Base-by-base conservation (phyloP, 805 yeast genomes). In the Candida glaebosa region DNA sequence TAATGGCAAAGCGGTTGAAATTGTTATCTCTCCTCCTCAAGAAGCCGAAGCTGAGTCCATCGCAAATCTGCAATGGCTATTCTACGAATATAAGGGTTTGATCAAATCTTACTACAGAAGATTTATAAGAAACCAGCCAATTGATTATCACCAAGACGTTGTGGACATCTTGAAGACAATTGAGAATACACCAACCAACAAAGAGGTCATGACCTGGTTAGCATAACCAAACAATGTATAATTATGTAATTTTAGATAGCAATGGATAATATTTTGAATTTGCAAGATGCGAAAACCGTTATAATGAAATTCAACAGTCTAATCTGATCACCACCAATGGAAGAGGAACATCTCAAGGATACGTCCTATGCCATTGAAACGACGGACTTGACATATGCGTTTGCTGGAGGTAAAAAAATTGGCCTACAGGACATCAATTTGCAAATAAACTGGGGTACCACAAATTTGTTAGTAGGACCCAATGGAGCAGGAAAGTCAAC, bases 401-500 rank as follows among this genome's bases (percentile, higher is more conserved):
- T 85, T 55, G 77, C 84, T 1, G 61, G 66, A 5, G 67, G 74
- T 40, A 68, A 75, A 3, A 73, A 75, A 38, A 76, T 86, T 2
- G 95, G 96, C 0, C 68, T 93, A 12, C 74, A 75, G 22, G 72
- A 86, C 36, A 75, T 91, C 46, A 69, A 72, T 28, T 54, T 93
- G 31, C 50, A 67, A 9, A 72, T 93, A 16, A 80, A 82, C 1
- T 78, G 84, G 74, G 81, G 84, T 5, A 77, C 91, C 1, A 75
- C 96, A 45, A 79, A 90, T 8, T 67, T 93, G 26, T 61, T 93
- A 5, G 74, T 93, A 18, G 99, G 99, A 0, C 95, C 98, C 9
- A 90, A 90, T 53, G 99, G 99, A 15, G 98, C 99, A 1, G 98
- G 99, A 3, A 93, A 93, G 60, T 87, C 96, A 1, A 93, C 99